Evolutionary conservation across 768 basidiomycete genomes (phyloP), one percentile per base, ranked within the genome.

Genomic region (Lactarius pseudohatsudake): DNA sequence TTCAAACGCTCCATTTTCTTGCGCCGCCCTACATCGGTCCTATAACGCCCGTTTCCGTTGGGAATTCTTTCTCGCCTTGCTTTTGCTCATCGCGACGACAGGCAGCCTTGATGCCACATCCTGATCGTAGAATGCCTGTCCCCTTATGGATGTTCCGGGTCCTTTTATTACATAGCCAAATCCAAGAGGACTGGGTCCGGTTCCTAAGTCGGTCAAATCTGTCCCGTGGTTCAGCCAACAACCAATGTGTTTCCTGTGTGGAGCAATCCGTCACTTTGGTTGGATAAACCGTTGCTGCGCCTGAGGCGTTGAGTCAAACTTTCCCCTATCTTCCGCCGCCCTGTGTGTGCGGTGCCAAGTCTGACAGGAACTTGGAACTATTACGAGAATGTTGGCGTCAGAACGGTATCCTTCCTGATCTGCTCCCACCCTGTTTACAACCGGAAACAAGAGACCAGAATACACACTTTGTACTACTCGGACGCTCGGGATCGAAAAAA

Each of bases 1-100:
- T 55, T 58, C 56, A 36, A 66, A 61, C 50, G 36, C 22, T 53
- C 66, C 56, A 60, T 38, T 59, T 59, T 67, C 28, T 59, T 67
- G 34, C 62, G 66, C 66, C 58, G 26, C 16, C 64, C 16, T 32
- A 30, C 18, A 54, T 57, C 50, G 16, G 40, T 18, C 45, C 28
- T 18, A 11, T n/a, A 56, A 40, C 61, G 61, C 66, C 45, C 61
- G 60, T 38, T 55, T 22, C 61, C 11, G 43, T 58, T 54, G 15
- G 50, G 32, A 36, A 53, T 55, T 57, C 54, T 28, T 41, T 57
- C 57, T 36, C 13, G 30, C 61, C 28, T 55, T 43, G 32, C 40
- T 30, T 22, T 54, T 67, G 50, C 36, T 55, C n/a, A 58, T 53
- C 13, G 4, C 60, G 18, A 66, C 61, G 40, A 63, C 66, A 67